phyloP scores from a whole-genome alignment of 2,329 filamentous ascomycete genomes.

The Ophiostoma montium region DNA sequence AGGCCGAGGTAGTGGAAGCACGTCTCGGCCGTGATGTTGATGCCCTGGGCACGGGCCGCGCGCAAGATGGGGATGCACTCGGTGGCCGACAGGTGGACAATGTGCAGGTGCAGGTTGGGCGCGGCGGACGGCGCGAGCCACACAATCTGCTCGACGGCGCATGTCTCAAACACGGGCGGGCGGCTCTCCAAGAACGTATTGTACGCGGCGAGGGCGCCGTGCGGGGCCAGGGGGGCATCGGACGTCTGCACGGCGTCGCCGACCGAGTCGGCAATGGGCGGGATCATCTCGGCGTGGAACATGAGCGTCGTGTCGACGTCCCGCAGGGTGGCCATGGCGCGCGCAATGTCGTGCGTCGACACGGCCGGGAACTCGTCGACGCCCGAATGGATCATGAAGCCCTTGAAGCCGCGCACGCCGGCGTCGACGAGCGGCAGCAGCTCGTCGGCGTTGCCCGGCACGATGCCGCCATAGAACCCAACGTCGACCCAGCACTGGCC shows the following conservation, averaged over 20 bases:
- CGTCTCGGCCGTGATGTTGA: constrained; percentile 86
- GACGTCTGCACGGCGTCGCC: constrained; percentile 60
- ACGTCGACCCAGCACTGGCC: constrained; percentile 97
- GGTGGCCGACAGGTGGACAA: constrained; percentile 83
- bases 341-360: constrained; percentile 60
- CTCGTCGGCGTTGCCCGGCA: constrained; percentile 75
- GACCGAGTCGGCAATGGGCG: constrained; percentile 67
- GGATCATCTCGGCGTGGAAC: constrained; percentile 98
- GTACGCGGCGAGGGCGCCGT: constrained; percentile 63
- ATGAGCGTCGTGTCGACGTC: constrained; percentile 80
- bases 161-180: constrained; percentile 80
- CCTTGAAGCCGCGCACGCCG: constrained; percentile 92
- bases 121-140: constrained; percentile 64
- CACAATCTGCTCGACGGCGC: constrained; percentile 76
- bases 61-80: constrained; percentile 73
- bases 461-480: constrained; percentile 92
- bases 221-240: constrained; percentile 53
- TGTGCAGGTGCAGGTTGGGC: constrained; percentile 77
- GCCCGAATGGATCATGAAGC: constrained; percentile 91
- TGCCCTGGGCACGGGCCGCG: constrained; percentile 53
- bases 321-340: constrained; percentile 69
- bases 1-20: constrained; percentile 91
- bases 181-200: constrained; percentile 84
- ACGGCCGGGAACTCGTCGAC: constrained; percentile 94
- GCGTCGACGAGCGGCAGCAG: constrained; percentile 67